Base-by-base conservation (phyloP, 1,139 yeast genomes). In the Debaryomycetaceae sp. region DNA sequence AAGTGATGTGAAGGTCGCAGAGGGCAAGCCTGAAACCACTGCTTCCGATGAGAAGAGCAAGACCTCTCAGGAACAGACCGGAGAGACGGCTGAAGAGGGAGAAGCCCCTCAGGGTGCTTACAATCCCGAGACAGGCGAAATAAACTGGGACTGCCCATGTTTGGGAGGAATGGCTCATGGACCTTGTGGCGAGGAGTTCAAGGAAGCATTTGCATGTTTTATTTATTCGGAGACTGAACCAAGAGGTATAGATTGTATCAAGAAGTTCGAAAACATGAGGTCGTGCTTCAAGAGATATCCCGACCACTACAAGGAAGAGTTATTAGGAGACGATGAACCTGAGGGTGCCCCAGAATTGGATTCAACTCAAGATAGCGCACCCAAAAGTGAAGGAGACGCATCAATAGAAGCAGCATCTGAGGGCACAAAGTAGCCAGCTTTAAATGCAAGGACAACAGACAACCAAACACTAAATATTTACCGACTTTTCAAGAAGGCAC, bases 101-200 rank as follows among this genome's bases (percentile, higher is more conserved):
- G 74, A 66, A 50, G 59, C 50, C 42, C 56, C 60, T 37, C 71
- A 67, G 47, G 60, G 66, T 38, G 89, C 99, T 3, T 93, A 83
- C 69, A 83, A 93, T 69, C 98, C 98, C 40, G 97, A 88, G 58
- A 93, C 99, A 6, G 99, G 99, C 36, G 99, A 93, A 66, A 95
- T 95, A 68, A 93, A 95, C 81, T 95, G 99, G 99, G 99, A 95
- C 62, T 95, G 99, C 66, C 97, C 99, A n/a, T 95, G 99, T 69
- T 76, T 95, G 48, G 99, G 99, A 37, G 99, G 99, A 42, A 93
- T 93, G 98, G 98, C 99, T 38, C 78, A 90, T 52, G 99, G 99
- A 0, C 97, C 99, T 48, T 91, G 99, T 69, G 99, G 99, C 46
- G 96, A 88, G 63, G 97, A 93, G 69, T 93, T 91, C 76, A 91